Conservation (phyloP, 148 eudicot species). For the Euryodendron excelsum region DNA sequence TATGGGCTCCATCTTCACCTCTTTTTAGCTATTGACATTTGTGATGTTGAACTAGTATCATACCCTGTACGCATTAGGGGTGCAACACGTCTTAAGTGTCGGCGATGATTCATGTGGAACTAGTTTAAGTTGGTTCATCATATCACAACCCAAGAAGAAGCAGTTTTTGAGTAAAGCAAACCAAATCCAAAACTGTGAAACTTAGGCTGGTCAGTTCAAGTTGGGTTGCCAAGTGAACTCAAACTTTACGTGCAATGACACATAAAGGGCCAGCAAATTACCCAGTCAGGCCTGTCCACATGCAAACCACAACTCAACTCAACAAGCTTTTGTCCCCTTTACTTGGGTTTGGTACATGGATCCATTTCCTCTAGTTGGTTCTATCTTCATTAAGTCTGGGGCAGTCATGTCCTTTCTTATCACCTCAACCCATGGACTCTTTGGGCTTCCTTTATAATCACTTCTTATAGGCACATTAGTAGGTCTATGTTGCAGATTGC, state of each 20-base stretch:
- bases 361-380: no score
- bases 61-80: no score
- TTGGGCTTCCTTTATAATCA: no score
- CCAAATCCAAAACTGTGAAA: not conserved
- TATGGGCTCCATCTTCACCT: not conserved
- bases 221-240: not conserved
- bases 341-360: no score
- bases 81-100: no score
- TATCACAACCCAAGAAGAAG: not conserved
- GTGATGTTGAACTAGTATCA: slow-evolving; percentile 8
- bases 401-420: no score
- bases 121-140: not conserved
- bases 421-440: no score
- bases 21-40: not conserved
- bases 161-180: not conserved
- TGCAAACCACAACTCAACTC: no score
- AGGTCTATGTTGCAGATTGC: no score
- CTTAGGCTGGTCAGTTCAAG: not conserved
- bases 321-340: no score
- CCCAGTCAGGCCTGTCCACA: not conserved
- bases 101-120: not conserved
- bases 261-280: not conserved
- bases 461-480: no score
- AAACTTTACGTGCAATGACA: not conserved
- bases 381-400: no score